These are phyloP conservation scores for Phlyctochytrium arcticum DNA, from an alignment of 192 early-diverging fungal species.

Conservation along the genomic window DNA sequence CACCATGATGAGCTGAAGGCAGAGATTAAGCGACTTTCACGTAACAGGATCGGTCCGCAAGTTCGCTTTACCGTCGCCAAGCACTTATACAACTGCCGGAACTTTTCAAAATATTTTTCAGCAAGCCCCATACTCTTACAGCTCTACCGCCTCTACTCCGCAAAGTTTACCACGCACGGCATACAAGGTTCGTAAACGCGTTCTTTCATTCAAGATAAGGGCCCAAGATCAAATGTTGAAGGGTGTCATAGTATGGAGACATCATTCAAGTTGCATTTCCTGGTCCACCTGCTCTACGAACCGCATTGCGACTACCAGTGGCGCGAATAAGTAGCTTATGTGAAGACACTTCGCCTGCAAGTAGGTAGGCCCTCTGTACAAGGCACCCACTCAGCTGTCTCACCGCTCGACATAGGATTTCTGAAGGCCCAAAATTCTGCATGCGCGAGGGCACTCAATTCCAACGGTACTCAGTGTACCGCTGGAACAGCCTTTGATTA, in stretches of 20 bases:
- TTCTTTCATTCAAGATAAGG: too few relatives aligned
- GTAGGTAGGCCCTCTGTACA: conserved; percentile 6
- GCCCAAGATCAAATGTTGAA: too few relatives aligned
- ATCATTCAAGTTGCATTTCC: neutral
- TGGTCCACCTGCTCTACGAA: neutral
- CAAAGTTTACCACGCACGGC: too few relatives aligned
- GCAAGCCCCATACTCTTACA: conserved; percentile 12
- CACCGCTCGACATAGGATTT: conserved; percentile 6
- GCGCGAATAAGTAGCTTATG: conserved; percentile 6
- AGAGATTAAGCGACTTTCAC: neutral
- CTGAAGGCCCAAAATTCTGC: neutral
- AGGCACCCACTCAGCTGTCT: neutral
- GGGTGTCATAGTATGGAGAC: conserved; percentile 15
- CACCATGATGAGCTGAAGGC: too few relatives aligned
- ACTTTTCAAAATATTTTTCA: conserved; percentile 11
- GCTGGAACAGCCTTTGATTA: conserved; percentile 8
- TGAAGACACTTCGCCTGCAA: conserved; percentile 14
- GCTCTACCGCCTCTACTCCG: too few relatives aligned
- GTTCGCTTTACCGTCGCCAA: conserved; percentile 15
- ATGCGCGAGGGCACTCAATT: neutral
- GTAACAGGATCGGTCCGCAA: conserved; percentile 16
- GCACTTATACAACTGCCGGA: conserved; percentile 13
- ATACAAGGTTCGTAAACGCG: too few relatives aligned
- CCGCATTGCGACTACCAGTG: conserved; percentile 7
- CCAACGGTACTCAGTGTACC: conserved; percentile 8